Evolutionary conservation across 805 yeast genomes (phyloP), one percentile per base, ranked within the genome.

Genomic region (Wickerhamomyces ciferrii): DNA sequence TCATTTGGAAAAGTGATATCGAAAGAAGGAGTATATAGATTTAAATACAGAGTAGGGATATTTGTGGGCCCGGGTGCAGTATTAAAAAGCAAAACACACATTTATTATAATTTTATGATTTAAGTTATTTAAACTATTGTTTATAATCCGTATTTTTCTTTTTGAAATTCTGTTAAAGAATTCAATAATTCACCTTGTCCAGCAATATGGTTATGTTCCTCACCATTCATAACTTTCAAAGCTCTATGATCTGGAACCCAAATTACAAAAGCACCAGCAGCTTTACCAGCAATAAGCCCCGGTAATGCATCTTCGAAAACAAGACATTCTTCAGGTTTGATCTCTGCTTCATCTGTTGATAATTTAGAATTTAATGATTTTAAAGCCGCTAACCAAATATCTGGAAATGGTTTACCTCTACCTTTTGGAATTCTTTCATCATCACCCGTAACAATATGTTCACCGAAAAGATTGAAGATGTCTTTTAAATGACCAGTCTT

Each of bases 271-370:
- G 88, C 86, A 11, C 90, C 91, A 32, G 96, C 89, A 17, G 86
- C 82, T 46, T 75, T 76, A 14, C 96, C 99, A 4, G 96, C 84
- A 17, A 70, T 60, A 20, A 92, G 92, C 3, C 99, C 99, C 0
- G 96, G 91, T 39, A 90, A 71, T 3, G 97, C 98, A 66, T 94
- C 99, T 70, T 94, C 99, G 65, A 94, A 94, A 2, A 94, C 85
- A 29, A 94, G 64, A 57, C 96, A 87, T 58, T 94, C 96, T 29
- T 79, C 81, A 4, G 92, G 85, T 45, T 62, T 58, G 49, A 92
- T 84, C 32, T 67, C 68, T 2, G 62, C 70, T 23, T 68, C 61
- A 3, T 65, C 56, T 2, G 61, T 62, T 2, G 61, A 56, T 13
- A 60, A 55, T 43, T 82, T 73, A 39, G 78, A 77, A 62, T 94